Base-by-base conservation (phyloP, 305 asterid genomes). In the Rubia occidens region DNA sequence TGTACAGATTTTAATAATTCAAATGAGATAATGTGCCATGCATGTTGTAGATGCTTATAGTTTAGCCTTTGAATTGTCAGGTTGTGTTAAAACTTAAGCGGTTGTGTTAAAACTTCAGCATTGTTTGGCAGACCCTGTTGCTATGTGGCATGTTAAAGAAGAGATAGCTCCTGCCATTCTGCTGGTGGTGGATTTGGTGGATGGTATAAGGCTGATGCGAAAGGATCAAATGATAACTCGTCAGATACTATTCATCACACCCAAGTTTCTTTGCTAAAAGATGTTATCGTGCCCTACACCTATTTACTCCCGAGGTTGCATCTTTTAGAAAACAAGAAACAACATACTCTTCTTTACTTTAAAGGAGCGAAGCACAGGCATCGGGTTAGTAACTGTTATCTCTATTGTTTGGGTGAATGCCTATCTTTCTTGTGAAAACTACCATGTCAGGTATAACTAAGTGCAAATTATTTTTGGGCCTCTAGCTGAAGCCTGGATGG, bases 71-170 rank as follows among this genome's bases (percentile, higher is more conserved):
- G 86, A 80, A 81, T 80, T 88, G 90, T 78, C 95, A 86, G 95
- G 95, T 84, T 86, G 72, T 87, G 86, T 85, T 90, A 90, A 86
- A 90, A 82, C 85, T 88, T 93, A 95, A 88, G 88, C n/a, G n/a
- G n/a, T n/a, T n/a, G n/a, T n/a, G n/a, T n/a, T n/a, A n/a, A n/a
- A n/a, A n/a, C n/a, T n/a, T n/a, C n/a, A n/a, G n/a, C n/a, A n/a
- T n/a, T n/a, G n/a, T n/a, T 90, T 93, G 96, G 95, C 98, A 93
- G 96, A 90, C 91, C 98, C 98, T 72, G 91, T 90, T 78, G 91
- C 98, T 44, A 84, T 93, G 96, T 90, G 89, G 89, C 98, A 93
- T 77, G 84, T 93, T 71, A 90, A 82, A 79, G 96, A 84, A 3
- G 96, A 93, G 79, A 84, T 90, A 42, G 85, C 97, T 75, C 95